These are phyloP conservation scores for Leccinellum luteum DNA, from an alignment of 768 basidiomycete species.

Conservation along the genomic window DNA sequence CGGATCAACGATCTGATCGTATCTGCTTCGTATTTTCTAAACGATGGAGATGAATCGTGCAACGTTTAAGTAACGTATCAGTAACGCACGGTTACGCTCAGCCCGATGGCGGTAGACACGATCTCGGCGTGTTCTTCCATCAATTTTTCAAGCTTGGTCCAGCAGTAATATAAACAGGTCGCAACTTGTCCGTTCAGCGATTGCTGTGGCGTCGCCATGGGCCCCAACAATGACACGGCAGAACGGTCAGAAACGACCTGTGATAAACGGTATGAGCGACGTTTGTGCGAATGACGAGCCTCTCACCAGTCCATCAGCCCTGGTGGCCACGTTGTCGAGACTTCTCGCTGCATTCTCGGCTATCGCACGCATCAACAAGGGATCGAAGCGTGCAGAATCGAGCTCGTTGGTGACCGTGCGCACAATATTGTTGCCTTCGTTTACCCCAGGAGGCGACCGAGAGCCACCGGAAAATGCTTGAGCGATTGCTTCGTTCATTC, in stretches of 20 bases:
- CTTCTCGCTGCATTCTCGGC: conserved; percentile 69
- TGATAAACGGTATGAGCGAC: background rate
- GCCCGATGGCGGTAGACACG: conserved; percentile 53
- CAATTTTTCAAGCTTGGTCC: conserved; percentile 24
- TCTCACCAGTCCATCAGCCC: conserved; percentile 69
- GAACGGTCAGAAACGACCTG: conserved; percentile 73
- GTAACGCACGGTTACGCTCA: conserved; percentile 55
- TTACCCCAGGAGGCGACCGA: conserved; percentile 66
- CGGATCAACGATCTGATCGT: conserved; percentile 59
- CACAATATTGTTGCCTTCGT: conserved; percentile 75
- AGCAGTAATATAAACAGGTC: conserved; percentile 51
- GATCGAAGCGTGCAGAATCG: conserved; percentile 52
- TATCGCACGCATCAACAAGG: conserved; percentile 74
- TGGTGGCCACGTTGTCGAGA: conserved; percentile 64
- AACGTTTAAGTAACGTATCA: background rate
- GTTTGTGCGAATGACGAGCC: background rate
- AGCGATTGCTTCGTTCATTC: conserved; percentile 78
- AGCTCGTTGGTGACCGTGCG: conserved; percentile 86
- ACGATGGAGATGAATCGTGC: background rate
- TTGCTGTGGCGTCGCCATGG: conserved; percentile 77
- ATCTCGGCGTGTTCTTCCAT: conserved; percentile 28
- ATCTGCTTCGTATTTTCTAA: conserved; percentile 35
- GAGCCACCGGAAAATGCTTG: conserved; percentile 73
- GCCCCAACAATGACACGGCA: conserved; percentile 71
- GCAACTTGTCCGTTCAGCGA: conserved; percentile 73